Evolutionary conservation across 2,329 filamentous ascomycete genomes (phyloP).

Genomic region (Teratosphaeria gauchensis): DNA sequence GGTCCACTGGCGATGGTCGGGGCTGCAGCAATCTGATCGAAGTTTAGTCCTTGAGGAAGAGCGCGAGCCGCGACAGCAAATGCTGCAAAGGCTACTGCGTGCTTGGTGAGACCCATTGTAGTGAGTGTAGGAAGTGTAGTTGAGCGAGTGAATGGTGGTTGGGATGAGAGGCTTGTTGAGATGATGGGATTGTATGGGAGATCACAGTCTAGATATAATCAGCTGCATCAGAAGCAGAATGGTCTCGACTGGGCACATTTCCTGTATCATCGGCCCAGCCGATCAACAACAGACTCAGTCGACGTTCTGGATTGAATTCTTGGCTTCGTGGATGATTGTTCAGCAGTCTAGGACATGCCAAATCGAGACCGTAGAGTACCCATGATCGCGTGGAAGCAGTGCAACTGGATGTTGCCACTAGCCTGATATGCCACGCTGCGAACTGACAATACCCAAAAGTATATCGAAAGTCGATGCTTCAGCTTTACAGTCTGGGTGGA

Average conservation of each 20-base stretch:
- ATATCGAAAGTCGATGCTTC: not conserved
- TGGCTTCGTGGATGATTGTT: not conserved
- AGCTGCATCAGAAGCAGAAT: not conserved
- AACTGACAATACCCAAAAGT: not conserved
- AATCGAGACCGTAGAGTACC: not conserved
- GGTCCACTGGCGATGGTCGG: slow-evolving; percentile 13
- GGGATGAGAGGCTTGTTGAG: not conserved
- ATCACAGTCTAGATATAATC: not conserved
- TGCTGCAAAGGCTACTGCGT: not conserved
- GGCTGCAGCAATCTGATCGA: slow-evolving; percentile 10
- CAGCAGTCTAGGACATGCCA: not conserved
- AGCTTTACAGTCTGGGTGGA: not conserved
- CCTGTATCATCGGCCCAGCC: not conserved
- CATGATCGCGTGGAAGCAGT: no score
- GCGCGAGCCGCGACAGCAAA: not conserved
- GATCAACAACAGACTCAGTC: not conserved
- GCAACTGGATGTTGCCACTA: not conserved
- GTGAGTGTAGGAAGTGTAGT: not conserved
- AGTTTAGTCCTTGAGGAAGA: slow-evolving; percentile 5
- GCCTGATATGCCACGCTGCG: not conserved
- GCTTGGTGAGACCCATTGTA: not conserved
- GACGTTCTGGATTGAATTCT: not conserved
- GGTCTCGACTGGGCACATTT: not conserved
- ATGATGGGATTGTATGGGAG: not conserved
- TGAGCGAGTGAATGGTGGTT: not conserved